Percentiles rank a stretch among this genome's conserved stretches.
Evolutionary conservation across 2,329 filamentous ascomycete species (phyloP).

Genomic region (Huntiella decipiens): DNA sequence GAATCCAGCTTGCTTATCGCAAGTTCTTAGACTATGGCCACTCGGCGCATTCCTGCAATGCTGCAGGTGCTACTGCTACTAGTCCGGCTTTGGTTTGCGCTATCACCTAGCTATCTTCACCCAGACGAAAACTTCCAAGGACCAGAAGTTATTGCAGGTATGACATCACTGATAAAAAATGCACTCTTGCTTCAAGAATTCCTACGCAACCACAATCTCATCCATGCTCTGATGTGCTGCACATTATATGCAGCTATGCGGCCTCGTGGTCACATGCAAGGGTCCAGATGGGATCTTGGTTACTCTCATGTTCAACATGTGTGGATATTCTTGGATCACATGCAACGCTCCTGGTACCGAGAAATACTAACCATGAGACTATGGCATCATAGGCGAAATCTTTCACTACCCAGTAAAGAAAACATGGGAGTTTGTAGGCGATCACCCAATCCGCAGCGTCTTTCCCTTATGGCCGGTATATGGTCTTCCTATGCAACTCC

Average conservation of each 20-base stretch:
- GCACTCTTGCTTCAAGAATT: background rate
- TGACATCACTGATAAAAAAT: conserved; percentile 17
- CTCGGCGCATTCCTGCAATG: conserved; percentile 5
- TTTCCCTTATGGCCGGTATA: conserved; percentile 95
- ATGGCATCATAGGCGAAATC: conserved; percentile 48
- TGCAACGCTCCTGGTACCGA: no score
- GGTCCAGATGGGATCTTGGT: no score
- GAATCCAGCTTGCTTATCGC: no score
- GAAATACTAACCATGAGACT: background rate
- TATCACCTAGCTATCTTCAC: conserved; percentile 90
- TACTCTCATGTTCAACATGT: no score
- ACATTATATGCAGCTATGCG: background rate
- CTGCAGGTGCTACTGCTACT: conserved; percentile 49
- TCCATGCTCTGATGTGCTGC: no score
- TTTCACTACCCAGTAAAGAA: conserved; percentile 77
- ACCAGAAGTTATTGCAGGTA: conserved; percentile 91
- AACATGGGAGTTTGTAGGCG: conserved; percentile 92
- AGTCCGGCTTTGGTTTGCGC: conserved; percentile 79
- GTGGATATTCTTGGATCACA: no score
- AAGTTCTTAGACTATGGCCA: conserved; percentile 2
- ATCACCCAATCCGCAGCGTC: conserved; percentile 77
- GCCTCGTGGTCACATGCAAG: background rate
- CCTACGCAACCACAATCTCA: background rate
- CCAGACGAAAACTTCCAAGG: conserved; percentile 99
- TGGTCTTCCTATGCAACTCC: conserved; percentile 75